Evolutionary conservation across 2,329 filamentous ascomycete species (phyloP), one percentile per base, ranked within the genome.

Genomic region (Fusarium sp.): DNA sequence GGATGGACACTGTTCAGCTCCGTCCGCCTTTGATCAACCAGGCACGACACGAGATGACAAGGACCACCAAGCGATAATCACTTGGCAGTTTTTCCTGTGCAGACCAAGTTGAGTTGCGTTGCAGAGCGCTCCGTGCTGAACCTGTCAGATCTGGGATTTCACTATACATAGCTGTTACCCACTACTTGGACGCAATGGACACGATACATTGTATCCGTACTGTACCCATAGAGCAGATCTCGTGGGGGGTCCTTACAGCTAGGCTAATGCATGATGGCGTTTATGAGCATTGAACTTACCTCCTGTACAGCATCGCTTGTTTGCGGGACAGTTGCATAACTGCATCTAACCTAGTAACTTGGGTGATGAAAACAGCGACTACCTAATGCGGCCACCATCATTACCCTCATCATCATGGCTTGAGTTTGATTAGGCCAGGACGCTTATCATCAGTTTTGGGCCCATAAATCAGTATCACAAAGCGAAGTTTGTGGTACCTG

Each of bases 211-310:
- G 20, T 66, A 50, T 51, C 51, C 36, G 47, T 33, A 35, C 39
- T n/a, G 41, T 21, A 29, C 35, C 50, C 37, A 33, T 45, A 58
- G 43, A 63, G 66, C 57, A 70, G 70, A 72, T 72, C 70, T 72
- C 57, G 65, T 46, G 63, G 70, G 53, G 53, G 70, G 68, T 72
- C 67, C 63, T 60, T 69, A 58, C 52, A 29, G 13, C 29, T 31
- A 14, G 29, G 29, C 69, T 68, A 69, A 72, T 72, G 70, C 70
- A 66, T 72, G 70, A 66, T 72, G 70, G 66, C 68, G 61, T 57
- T 54, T 51, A 49, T 64, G 66, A 51, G 42, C 20, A 56, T 53
- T 63, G 66, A 45, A 45, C 14, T 17, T 33, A 14, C 14, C 31
- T 33, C 15, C 46, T 63, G 66, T 48, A 50, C 46, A 48, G 52